A percentile compares a stretch with the other conserved stretches of the same genome.
Conservation (phyloP, 140 eudicot species). For the Cichorium intybus region DNA sequence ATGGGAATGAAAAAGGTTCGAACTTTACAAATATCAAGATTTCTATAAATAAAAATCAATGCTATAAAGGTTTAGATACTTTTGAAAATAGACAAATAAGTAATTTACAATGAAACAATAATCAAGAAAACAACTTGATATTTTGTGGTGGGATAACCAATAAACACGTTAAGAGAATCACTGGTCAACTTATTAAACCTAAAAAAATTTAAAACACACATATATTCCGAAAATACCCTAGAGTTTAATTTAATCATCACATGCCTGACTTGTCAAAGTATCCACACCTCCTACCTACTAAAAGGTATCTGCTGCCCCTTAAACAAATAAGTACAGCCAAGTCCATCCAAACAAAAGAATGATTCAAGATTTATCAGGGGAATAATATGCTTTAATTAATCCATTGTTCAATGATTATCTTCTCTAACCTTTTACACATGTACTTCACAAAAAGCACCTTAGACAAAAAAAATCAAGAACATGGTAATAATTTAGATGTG, state of each 20-base stretch:
- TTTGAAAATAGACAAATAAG: background rate
- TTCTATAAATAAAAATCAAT: background rate
- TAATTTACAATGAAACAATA: background rate
- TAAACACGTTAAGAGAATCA: slow-evolving; percentile 26
- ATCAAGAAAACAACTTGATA: slow-evolving; percentile 2
- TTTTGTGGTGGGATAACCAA: background rate
- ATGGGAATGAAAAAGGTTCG: background rate
- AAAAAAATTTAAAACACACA: slow-evolving; percentile 1
- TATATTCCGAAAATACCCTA: background rate
- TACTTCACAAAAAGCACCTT: slow-evolving; percentile 29
- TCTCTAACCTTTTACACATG: slow-evolving; percentile 14
- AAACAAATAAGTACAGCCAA: slow-evolving; percentile 35
- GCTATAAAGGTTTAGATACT: background rate
- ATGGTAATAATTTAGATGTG: slow-evolving; percentile 17
- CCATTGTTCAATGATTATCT: slow-evolving; percentile 26
- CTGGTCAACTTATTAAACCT: slow-evolving; percentile 21
- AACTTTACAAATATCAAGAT: background rate
- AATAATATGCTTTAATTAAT: slow-evolving; percentile 5
- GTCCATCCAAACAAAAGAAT: slow-evolving; percentile 33
- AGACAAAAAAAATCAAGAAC: slow-evolving; percentile 21
- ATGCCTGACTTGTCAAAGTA: slow-evolving; percentile 42
- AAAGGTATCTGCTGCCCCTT: slow-evolving; percentile 26
- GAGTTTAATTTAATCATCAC: slow-evolving; percentile 30
- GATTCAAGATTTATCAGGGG: slow-evolving; percentile 20
- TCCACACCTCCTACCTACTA: slow-evolving; percentile 25